Conservation (phyloP, 2,329 filamentous ascomycete genomes). For the Exophiala xenobiotica region DNA sequence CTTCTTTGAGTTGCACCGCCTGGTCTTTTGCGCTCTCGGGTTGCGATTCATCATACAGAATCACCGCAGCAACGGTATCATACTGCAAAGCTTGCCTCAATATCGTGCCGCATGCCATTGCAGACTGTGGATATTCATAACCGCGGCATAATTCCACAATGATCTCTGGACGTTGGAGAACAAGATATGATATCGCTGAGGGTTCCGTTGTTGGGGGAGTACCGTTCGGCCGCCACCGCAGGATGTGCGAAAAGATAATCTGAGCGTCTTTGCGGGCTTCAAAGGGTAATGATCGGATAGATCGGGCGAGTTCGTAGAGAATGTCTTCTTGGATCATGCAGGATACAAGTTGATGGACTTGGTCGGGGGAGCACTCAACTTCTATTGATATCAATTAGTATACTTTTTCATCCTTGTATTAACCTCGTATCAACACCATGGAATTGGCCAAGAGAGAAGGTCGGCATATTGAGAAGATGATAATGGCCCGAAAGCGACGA, state of each 20-base stretch:
- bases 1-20: slow-evolving; percentile 71
- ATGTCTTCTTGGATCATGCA: slow-evolving; percentile 87
- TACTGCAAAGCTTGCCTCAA: slow-evolving; percentile 87
- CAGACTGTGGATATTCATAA: slow-evolving; percentile 87
- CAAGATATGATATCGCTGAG: slow-evolving; percentile 82
- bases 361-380: slow-evolving; percentile 79
- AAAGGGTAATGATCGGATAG: slow-evolving; percentile 84
- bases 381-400: slow-evolving; percentile 54
- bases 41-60: slow-evolving; percentile 85
- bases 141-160: slow-evolving; percentile 84
- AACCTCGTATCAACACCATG: too few species aligned
- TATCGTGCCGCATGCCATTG: slow-evolving; percentile 86
- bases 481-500: too few species aligned
- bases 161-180: slow-evolving; percentile 81
- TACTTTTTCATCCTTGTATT: too few species aligned
- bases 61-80: slow-evolving; percentile 84
- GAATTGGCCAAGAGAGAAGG: too few species aligned
- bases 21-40: slow-evolving; percentile 61
- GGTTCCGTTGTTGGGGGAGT: slow-evolving; percentile 67
- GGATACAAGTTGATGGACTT: slow-evolving; percentile 81
- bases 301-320: slow-evolving; percentile 76
- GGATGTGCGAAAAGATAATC: slow-evolving; percentile 91
- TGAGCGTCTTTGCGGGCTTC: slow-evolving; percentile 95
- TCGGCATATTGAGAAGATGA: too few species aligned
- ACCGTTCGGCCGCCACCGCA: slow-evolving; percentile 75